Evolutionary conservation across 192 early-diverging fungal species (phyloP), one percentile per base, ranked within the genome.

Genomic region (Backusella liffmaniae): DNA sequence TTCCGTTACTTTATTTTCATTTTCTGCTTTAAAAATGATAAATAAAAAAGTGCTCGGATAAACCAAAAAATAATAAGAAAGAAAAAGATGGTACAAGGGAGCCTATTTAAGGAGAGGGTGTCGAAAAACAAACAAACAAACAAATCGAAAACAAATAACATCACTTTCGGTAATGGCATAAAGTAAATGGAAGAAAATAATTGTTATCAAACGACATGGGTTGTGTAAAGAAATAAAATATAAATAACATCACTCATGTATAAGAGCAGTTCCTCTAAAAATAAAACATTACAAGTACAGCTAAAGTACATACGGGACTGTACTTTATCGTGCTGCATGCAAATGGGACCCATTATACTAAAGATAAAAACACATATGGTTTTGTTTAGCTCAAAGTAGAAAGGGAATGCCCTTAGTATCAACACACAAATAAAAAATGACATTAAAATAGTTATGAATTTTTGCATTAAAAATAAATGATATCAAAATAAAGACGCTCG

Each of bases 241-340:
- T 53, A 53, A 53, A 53, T 53, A 26, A 62, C 18, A 49, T n/a
- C 42, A 44, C 18, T 44, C 13, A 13, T 44, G 42, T 44, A 18
- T 21, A 23, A 23, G 23, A 56, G 23, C 21, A 4, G 2, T 4
- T 62, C 12, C 56, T 62, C 21, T 62, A 29, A 29, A 62, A 62
- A 62, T 62, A 62, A 62, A 62, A 9, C 56, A 62, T 62, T 62
- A 62, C 56, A 62, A 49, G 46, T 15, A 49, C 42, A 44, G 42
- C 42, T 16, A 44, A 44, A 44, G 42, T 13, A 44, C 42, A 44
- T 44, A 44, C 13, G 12, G 42, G 15, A 10, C 42, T 44, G 42
- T 44, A 44, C 42, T 44, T 44, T 56, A 56, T 56, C 53, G 5
- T 49, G 46, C 46, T 49, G 46, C 46, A 49, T 49, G 46, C 46